Percentiles rank a stretch among this genome's conserved stretches.
Conservation (phyloP, 129 eudicot species). For the Dittrichia graveolens region DNA sequence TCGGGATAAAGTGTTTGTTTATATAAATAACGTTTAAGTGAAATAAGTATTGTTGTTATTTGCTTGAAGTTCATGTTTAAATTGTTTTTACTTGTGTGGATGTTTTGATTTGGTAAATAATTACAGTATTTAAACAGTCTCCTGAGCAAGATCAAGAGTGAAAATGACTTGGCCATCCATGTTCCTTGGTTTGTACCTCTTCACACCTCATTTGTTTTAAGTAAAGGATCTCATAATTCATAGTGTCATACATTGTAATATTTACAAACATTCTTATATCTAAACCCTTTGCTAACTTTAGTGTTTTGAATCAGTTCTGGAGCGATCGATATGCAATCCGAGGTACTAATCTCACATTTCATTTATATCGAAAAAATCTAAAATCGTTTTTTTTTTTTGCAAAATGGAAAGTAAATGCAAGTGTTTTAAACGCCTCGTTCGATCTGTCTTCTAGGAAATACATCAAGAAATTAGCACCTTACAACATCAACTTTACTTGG, state of each 20-base stretch:
- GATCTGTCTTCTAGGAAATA: constrained; percentile 44
- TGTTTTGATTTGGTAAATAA: constrained; percentile 24
- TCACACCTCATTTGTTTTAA: not conserved
- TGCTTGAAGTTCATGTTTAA: no score
- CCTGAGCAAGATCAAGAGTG: constrained; percentile 62
- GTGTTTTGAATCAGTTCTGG: constrained; percentile 36
- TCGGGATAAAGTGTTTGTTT: no score
- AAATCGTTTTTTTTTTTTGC: no score
- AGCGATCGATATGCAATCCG: constrained; percentile 47
- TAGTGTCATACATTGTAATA: no score
- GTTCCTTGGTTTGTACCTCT: constrained; percentile 43
- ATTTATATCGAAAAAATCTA: not conserved
- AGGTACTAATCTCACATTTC: constrained; percentile 42
- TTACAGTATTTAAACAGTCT: constrained; percentile 70
- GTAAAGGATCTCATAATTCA: not conserved
- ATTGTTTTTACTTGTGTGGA: constrained; percentile 16
- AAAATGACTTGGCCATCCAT: constrained; percentile 62
- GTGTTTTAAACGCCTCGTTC: no score
- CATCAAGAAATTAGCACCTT: constrained; percentile 59
- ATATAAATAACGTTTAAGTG: no score
- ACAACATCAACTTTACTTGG: constrained; percentile 60
- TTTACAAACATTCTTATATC: not conserved
- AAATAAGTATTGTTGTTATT: no score
- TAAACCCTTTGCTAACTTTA: constrained; percentile 23
- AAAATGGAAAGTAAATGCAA: no score